Base-by-base conservation (phyloP, 345 rosid genomes). In the Carallia pectinifolia region DNA sequence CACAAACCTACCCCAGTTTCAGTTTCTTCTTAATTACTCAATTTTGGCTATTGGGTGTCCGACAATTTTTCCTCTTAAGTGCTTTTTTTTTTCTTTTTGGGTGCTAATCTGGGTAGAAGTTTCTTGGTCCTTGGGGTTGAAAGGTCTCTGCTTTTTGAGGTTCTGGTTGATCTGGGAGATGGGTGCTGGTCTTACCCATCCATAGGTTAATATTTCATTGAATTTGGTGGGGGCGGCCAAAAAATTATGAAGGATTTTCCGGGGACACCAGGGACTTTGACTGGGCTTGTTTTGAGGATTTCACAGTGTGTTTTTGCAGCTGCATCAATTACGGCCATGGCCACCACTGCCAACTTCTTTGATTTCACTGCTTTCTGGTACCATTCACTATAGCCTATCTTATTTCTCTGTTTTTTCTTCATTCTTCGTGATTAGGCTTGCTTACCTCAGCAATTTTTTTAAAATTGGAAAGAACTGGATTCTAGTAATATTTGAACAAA, bases 361-460 rank as follows among this genome's bases (percentile, higher is more conserved):
- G 74, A 61, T 75, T 82, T 58, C 83, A 90, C 96, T 39, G 89
- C 98, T 81, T 88, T 89, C 89, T 86, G 96, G 98, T 90, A 86
- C 71, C 65, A 17, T 63, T 74, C 37, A 10, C 37, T 36, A 31
- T 58, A 70, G 12, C 2, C 61, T 10, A 47, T 65, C 29, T 10
- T 48, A n/a, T 8, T 62, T 1, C 8, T 54, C 12, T 37, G 67
- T 31, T 47, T 54, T 15, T 37, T 69, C 30, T 47, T 54, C 10
- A 23, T 58, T 7, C 31, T 68, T 13, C 34, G 6, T 18, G 47
- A 40, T 7, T 40, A 9, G 13, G 27, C 18, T 44, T n/a, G 7
- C 7, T 55, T 34, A 19, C 18, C 31, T 38, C 39, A n/a, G 12
- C 30, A 40, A 40, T 10, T 40, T 9, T 38, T 38, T 38, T 38